Evolutionary conservation across 2,329 filamentous ascomycete species (phyloP).

Genomic region (Plectosphaerella cucumerina): DNA sequence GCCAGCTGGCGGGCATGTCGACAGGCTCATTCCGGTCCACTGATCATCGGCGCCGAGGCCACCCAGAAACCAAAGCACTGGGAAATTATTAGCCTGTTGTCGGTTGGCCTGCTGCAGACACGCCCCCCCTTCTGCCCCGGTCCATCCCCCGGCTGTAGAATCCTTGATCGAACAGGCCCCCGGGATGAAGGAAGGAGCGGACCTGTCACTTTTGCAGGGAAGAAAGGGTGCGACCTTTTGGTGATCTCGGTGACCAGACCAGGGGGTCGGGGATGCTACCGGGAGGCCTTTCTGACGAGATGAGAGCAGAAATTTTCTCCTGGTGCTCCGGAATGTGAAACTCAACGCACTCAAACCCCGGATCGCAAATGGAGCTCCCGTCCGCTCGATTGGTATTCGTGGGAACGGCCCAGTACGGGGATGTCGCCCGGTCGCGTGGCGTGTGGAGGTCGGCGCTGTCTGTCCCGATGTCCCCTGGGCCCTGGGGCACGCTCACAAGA

Average conservation of each 20-base stretch:
- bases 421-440: not conserved
- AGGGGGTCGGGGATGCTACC: not conserved
- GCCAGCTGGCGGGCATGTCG: not conserved
- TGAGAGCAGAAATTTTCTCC: not conserved
- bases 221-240: not conserved
- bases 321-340: not conserved
- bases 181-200: not conserved
- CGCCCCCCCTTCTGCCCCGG: not conserved
- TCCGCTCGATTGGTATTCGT: too few relatives aligned
- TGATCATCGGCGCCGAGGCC: not conserved
- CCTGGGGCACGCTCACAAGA: too few relatives aligned
- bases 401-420: not conserved
- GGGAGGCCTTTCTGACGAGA: not conserved
- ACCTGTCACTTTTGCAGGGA: not conserved
- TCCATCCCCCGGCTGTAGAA: not conserved
- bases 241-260: too few relatives aligned
- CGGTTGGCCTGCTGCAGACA: slow-evolving; percentile 3
- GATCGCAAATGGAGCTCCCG: too few relatives aligned
- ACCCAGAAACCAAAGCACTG: slow-evolving; percentile 8
- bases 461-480: not conserved
- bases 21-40: not conserved
- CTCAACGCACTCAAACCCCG: not conserved
- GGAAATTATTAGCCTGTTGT: slow-evolving; percentile 9
- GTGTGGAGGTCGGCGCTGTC: not conserved
- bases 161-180: not conserved